Evolutionary conservation across 805 yeast species (phyloP), one percentile per base, ranked within the genome.

Genomic region (Pichia rugopelliculosa): DNA sequence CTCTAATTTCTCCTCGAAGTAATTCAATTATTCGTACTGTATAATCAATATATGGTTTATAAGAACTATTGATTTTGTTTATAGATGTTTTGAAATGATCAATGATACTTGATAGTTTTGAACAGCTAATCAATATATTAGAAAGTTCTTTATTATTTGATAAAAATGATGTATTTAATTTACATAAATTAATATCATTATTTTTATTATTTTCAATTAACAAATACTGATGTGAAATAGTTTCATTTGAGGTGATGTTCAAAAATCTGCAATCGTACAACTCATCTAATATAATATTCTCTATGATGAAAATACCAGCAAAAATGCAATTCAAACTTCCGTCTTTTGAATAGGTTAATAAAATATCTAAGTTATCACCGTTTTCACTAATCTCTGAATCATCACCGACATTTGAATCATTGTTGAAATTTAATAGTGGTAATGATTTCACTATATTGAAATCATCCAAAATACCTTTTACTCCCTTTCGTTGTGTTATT

Each of bases 1-100:
- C 59, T 33, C 57, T 54, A 2, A 60, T 57, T 45, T 71, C 76
- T 23, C 66, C 68, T 26, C 61, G 57, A 25, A 76, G 53, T 15
- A 72, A 55, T 7, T 58, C 62, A 20, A 71, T 52, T 21, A 68
- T 62, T 48, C 66, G 64, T 12, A 54, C 53, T 6, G 66, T 64
- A 49, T 69, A 70, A 25, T 71, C 76, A 1, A 65, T 50, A 41
- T 67, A 72, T 1, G 68, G 62, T 48, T 60, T 69, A 23, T 63
- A 59, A 9, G 69, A 70, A 4, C 56, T 53, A 1, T 58, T 54
- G 5, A 69, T 45, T 20, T 53, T 58, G 0, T 54, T 57, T 7
- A 69, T 48, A 12, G 67, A 55, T 24, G 67, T 71, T 34, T 66
- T 60, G 7, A 71, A 48, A 44, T 68, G 66, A 0, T 60, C 60